These are phyloP conservation scores for Plasmodium inui DNA, from an alignment of 169 alveolate species.

Conservation along the genomic window DNA sequence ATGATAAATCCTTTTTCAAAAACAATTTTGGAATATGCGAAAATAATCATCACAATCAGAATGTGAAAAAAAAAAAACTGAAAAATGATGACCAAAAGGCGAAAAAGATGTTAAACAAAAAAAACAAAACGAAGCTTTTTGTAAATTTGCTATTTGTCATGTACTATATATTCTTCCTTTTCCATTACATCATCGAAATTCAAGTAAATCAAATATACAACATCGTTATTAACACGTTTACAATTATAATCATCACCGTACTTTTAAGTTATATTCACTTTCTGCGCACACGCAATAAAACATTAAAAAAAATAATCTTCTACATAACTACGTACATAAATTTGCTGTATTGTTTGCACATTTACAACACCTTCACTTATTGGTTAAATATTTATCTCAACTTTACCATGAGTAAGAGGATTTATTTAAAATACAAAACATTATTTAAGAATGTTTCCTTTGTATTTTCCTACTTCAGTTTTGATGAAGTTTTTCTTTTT, in stretches of 20 bases:
- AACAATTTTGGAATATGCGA: constrained; percentile 22
- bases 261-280: constrained; percentile 59
- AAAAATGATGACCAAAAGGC: constrained; percentile 68
- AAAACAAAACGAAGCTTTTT: constrained; percentile 39
- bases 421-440: constrained; percentile 66
- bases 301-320: constrained; percentile 56
- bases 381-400: constrained; percentile 63
- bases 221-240: constrained; percentile 50
- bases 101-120: constrained; percentile 45
- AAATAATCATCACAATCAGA: constrained; percentile 11
- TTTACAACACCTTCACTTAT: constrained; percentile 49
- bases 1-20: constrained; percentile 23
- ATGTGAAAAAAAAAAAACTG: constrained; percentile 30
- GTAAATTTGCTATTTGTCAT: constrained; percentile 62
- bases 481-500: constrained; percentile 71
- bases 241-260: constrained; percentile 21
- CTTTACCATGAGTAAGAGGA: constrained; percentile 62
- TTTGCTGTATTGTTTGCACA: constrained; percentile 54
- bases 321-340: constrained; percentile 46
- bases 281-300: constrained; percentile 59
- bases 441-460: constrained; percentile 55
- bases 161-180: constrained; percentile 66
- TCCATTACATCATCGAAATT: constrained; percentile 65
- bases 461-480: constrained; percentile 62
- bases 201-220: constrained; percentile 59